phyloP scores from a whole-genome alignment of 192 early-diverging fungal species.

The Fimicolochytrium jonesii region DNA sequence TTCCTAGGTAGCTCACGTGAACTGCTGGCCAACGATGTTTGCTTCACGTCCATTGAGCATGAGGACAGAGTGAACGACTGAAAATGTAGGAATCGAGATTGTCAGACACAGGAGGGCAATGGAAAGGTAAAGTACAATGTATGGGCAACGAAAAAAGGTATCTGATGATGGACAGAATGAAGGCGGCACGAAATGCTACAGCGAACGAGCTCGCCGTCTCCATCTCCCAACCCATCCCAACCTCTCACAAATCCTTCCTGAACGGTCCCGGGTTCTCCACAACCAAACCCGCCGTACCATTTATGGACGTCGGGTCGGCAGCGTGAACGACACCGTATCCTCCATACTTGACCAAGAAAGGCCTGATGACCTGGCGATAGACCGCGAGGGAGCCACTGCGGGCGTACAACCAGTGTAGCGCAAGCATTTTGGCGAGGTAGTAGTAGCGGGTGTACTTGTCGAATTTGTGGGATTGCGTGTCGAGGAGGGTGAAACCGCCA shows the following conservation, averaged over 20 bases:
- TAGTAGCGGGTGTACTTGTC: conserved; percentile 30
- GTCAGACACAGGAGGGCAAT: too few species aligned
- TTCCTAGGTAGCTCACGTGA: too few species aligned
- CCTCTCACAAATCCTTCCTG: background rate
- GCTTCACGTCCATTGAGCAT: too few species aligned
- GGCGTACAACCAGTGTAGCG: conserved; percentile 44
- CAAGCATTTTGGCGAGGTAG: conserved; percentile 40
- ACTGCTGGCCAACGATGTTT: too few species aligned
- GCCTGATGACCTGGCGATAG: conserved; percentile 37
- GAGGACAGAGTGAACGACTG: too few species aligned
- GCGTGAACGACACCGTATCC: conserved; percentile 20
- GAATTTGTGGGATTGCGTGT: conserved; percentile 27
- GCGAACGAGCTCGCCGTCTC: too few species aligned
- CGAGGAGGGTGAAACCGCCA: conserved; percentile 42
- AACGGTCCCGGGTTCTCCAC: conserved; percentile 4
- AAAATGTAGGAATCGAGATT: too few species aligned
- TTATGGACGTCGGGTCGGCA: background rate
- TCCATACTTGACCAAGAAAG: conserved; percentile 18
- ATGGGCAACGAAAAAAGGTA: too few species aligned
- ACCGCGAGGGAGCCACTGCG: conserved; percentile 38
- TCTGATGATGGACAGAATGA: too few species aligned
- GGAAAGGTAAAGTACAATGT: too few species aligned
- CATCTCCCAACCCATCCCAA: too few species aligned
- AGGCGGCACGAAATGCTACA: too few species aligned
- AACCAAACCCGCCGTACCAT: background rate